Conservation (phyloP, 805 yeast genomes). For the Wickerhamomyces rabaulensis region DNA sequence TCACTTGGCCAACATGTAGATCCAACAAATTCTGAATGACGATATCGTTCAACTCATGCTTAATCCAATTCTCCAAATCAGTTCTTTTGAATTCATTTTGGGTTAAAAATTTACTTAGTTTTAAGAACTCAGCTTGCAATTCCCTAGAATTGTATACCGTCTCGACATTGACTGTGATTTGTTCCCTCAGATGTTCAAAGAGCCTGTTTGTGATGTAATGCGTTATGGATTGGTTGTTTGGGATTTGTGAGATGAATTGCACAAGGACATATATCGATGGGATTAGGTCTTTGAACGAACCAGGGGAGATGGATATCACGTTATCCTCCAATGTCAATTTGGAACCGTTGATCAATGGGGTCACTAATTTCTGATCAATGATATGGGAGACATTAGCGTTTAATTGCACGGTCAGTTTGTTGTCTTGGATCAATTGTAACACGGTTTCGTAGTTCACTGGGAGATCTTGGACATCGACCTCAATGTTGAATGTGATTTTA, state of each 20-base stretch:
- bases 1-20: slow-evolving; percentile 15
- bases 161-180: slow-evolving; percentile 15
- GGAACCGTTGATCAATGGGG: slow-evolving; percentile 5
- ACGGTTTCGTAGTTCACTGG: slow-evolving; percentile 11
- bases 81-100: slow-evolving; percentile 14
- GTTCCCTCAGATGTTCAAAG: slow-evolving; percentile 17
- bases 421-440: slow-evolving; percentile 6
- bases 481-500: slow-evolving; percentile 11
- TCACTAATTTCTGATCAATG: slow-evolving; percentile 13
- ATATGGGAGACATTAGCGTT: slow-evolving; percentile 12
- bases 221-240: slow-evolving; percentile 9
- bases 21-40: slow-evolving; percentile 18
- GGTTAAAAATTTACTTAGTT: slow-evolving; percentile 15
- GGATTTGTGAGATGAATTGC: slow-evolving; percentile 16
- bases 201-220: slow-evolving; percentile 18
- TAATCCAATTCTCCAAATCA: slow-evolving; percentile 19
- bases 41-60: slow-evolving; percentile 15
- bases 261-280: slow-evolving; percentile 15
- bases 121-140: slow-evolving; percentile 8
- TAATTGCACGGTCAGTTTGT: slow-evolving; percentile 3
- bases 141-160: slow-evolving; percentile 8
- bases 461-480: slow-evolving; percentile 17
- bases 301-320: slow-evolving; percentile 1
- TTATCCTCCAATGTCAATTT: slow-evolving; percentile 5
- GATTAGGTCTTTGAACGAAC: slow-evolving; percentile 3